Conservation (phyloP, 2,329 filamentous ascomycete genomes). For the Talaromyces verruculosus region DNA sequence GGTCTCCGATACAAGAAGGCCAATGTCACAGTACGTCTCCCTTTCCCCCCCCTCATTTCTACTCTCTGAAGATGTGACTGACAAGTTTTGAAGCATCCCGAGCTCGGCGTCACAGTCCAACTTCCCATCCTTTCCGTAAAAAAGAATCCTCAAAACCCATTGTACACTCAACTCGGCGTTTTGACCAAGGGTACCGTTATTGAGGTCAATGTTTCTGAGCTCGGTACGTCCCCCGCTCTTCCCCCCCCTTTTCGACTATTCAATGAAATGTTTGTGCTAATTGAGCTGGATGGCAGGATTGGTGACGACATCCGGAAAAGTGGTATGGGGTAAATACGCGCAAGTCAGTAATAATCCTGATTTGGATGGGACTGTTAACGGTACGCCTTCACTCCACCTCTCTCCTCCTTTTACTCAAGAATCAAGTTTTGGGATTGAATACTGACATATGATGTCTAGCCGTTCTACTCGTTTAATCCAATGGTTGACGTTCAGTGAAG, state of each 20-base stretch:
- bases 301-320: conserved; percentile 87
- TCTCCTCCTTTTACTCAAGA: too few species aligned
- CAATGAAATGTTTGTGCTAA: too few species aligned
- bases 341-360: conserved; percentile 61
- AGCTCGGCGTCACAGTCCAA: conserved; percentile 83
- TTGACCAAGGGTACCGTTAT: conserved; percentile 80
- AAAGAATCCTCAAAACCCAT: conserved; percentile 83
- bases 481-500: background rate
- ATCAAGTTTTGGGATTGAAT: too few species aligned
- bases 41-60: too few species aligned
- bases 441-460: conserved; percentile 3
- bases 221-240: conserved; percentile 40
- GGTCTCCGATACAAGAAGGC: conserved; percentile 78
- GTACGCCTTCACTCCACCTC: conserved; percentile 32
- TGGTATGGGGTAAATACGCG: conserved; percentile 86
- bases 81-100: conserved; percentile 56
- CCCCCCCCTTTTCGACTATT: too few species aligned
- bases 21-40: conserved; percentile 53
- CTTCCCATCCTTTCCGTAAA: conserved; percentile 75
- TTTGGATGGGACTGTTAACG: conserved; percentile 64
- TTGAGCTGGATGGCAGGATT: conserved; percentile 59
- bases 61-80: background rate
- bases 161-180: conserved; percentile 91
- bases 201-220: conserved; percentile 90
- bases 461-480: conserved; percentile 20